Evolutionary conservation across 2,329 filamentous ascomycete genomes (phyloP), one percentile per base, ranked within the genome.

Genomic region (Beauveria caledonica): DNA sequence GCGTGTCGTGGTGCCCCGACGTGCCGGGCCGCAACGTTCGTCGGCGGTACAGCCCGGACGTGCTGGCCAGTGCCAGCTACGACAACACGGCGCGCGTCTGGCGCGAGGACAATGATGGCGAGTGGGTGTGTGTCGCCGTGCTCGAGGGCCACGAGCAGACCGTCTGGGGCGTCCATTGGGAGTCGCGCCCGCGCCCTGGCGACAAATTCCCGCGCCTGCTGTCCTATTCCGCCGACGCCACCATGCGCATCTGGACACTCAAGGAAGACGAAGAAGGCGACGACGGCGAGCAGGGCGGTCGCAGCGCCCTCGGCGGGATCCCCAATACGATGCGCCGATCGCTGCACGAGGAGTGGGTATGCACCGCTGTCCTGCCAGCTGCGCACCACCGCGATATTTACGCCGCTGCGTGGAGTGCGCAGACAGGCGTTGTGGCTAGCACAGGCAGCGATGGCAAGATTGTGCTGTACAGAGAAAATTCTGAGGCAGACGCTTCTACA

Each of bases 51-150:
- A 78, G 80, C 64, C 77, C 82, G 51, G 88, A 96, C 65, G 81
- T 94, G 51, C 81, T 99, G 21, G 94, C 91, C 7, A 94, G 88
- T 69, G 88, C 85, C n/a, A 95, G 90, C 71, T 99, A 99, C 72
- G 94, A 99, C 70, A 89, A 97, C 71, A 94, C 89, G 5, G 87
- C 96, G 36, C 78, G 93, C 62, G 76, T 97, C 62, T 97, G 93
- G 86, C 84, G 89, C 51, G 92, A 96, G 76, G 93, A 97, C 73
- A 81, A 84, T 40, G 93, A 97, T 69, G 82, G 81, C 39, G 93
- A 97, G 71, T 99, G 94, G 94, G 88, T 88, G 11, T 96, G 93
- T 69, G 89, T 96, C 29, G 84, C 88, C 10, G 84, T 92, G 50
- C 78, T 97, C 27, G 84, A 88, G 66, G 92, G 89, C 1, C 93